phyloP scores from a whole-genome alignment of 305 asterid genomes.

The Solanum hybrid region DNA sequence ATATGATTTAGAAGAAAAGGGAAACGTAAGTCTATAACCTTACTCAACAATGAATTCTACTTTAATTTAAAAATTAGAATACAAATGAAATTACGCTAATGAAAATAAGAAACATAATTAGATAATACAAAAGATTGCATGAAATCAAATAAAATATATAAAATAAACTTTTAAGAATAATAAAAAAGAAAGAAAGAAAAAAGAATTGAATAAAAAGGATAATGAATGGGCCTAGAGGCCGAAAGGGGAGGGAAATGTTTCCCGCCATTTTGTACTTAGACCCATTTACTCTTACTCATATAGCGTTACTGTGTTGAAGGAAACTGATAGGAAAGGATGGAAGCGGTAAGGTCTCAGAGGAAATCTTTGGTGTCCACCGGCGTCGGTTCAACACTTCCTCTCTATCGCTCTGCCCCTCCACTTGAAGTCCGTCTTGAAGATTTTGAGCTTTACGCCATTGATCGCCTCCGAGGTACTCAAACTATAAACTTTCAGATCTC shows the following conservation, averaged over 20 bases:
- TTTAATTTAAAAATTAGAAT: no score
- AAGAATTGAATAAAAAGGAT: not conserved
- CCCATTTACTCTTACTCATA: not conserved
- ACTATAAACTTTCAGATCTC: not conserved
- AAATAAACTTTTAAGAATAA: not conserved
- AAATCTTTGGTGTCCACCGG: slow-evolving; percentile 20
- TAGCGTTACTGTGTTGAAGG: not conserved
- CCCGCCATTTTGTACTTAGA: not conserved
- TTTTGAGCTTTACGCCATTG: slow-evolving; percentile 77
- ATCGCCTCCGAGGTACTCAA: slow-evolving; percentile 70
- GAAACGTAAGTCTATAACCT: not conserved
- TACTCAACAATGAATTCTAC: not conserved
- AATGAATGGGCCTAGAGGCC: not conserved
- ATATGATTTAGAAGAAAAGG: not conserved
- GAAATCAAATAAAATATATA: no score
- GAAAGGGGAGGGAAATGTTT: not conserved
- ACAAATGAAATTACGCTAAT: not conserved
- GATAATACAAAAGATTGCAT: not conserved
- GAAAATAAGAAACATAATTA: not conserved
- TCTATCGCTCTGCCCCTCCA: slow-evolving; percentile 83
- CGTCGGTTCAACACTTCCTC: slow-evolving; percentile 36
- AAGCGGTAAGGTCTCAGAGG: slow-evolving; percentile 45
- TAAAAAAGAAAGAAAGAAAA: no score
- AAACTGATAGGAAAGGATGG: slow-evolving; percentile 27
- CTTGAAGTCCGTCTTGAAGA: slow-evolving; percentile 91